Evolutionary conservation across 352 stramenopile genomes (phyloP).

Genomic region (Saprolegnia parasitica): DNA sequence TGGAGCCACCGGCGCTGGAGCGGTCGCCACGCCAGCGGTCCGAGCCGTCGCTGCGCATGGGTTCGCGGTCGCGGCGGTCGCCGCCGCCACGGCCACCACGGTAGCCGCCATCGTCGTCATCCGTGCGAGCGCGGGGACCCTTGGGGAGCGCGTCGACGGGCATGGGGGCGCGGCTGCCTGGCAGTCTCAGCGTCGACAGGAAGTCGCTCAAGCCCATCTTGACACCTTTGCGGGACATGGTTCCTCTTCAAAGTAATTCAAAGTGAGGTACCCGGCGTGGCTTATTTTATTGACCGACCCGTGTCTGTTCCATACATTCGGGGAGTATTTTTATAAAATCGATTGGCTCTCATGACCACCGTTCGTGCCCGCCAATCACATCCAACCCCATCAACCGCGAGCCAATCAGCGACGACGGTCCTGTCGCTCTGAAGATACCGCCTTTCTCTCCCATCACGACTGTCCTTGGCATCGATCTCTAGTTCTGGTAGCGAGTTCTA

Average conservation of each 20-base stretch:
- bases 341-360: slow-evolving; percentile 3
- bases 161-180: background rate
- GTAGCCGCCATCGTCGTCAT: slow-evolving; percentile 52
- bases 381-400: background rate
- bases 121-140: slow-evolving; percentile 29
- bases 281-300: background rate
- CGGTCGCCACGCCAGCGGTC: slow-evolving; percentile 45
- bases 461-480: background rate
- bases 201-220: slow-evolving; percentile 26
- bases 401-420: background rate
- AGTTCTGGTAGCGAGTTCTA: too few species aligned
- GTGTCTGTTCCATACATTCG: background rate
- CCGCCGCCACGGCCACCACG: slow-evolving; percentile 44
- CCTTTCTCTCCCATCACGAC: background rate
- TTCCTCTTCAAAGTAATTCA: slow-evolving; percentile 2
- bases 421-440: background rate
- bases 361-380: background rate
- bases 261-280: background rate
- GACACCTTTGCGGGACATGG: slow-evolving; percentile 18
- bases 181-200: slow-evolving; percentile 12
- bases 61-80: slow-evolving; percentile 38
- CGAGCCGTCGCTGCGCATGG: slow-evolving; percentile 43
- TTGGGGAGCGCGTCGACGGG: slow-evolving; percentile 7
- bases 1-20: slow-evolving; percentile 34
- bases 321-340: slow-evolving; percentile 1